Conservation (phyloP, 176 grass and related monocot genomes). For the Carex myosuroides region DNA sequence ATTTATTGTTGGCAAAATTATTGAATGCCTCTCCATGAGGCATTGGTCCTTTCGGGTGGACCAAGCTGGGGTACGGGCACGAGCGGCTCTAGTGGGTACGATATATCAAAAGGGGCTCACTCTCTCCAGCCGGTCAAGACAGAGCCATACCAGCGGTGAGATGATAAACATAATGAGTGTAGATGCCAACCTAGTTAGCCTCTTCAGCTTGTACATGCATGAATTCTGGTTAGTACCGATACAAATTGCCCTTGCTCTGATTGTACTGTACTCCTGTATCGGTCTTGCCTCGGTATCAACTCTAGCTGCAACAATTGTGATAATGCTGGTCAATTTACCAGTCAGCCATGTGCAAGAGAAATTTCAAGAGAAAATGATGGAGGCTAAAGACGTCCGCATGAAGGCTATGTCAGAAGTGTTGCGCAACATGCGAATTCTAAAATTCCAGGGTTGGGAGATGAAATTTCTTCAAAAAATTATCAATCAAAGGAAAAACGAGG, state of each 20-base stretch:
- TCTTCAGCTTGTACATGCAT: conserved; percentile 57
- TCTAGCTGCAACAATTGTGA: conserved; percentile 37
- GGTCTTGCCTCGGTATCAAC: conserved; percentile 43
- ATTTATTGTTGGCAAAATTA: conserved; percentile 44
- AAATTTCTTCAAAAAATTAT: conserved; percentile 57
- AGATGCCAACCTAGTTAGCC: conserved; percentile 37
- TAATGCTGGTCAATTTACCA: conserved; percentile 52
- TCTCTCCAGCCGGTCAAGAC: conserved; percentile 46
- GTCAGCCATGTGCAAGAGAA: conserved; percentile 35
- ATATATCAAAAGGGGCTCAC: conserved; percentile 57
- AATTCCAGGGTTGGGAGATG: conserved; percentile 85
- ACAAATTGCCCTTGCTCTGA: conserved; percentile 47
- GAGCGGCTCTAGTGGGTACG: conserved; percentile 38
- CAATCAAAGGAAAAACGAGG: conserved; percentile 52
- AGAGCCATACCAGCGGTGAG: conserved; percentile 58
- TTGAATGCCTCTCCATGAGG: conserved; percentile 41
- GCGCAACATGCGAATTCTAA: conserved; percentile 72
- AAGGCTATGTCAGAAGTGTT: conserved; percentile 63
- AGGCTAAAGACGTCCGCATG: conserved; percentile 62
- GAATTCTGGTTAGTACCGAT: conserved; percentile 61
- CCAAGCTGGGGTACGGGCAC: conserved; percentile 37
- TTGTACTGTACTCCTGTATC: conserved; percentile 47
- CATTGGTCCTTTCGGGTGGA: conserved; percentile 54
- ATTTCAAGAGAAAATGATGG: conserved; percentile 58
- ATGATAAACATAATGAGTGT: conserved; percentile 64